Evolutionary conservation across 768 basidiomycete species (phyloP).

Genomic region (Pleurotus tuoliensis): DNA sequence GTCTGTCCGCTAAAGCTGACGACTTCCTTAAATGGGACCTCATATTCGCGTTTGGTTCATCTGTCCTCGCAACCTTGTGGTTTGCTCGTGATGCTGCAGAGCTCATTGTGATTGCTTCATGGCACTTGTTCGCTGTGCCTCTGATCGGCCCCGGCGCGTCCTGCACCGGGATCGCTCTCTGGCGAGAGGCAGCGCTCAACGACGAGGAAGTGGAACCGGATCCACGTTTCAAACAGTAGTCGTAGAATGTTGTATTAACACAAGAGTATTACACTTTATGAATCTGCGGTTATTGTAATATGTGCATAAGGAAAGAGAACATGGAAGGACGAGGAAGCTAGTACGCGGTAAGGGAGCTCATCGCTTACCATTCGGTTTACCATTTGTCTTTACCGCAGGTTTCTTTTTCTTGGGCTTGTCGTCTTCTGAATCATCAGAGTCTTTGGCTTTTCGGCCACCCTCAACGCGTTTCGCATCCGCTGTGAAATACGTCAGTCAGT

Average conservation of each 20-base stretch:
- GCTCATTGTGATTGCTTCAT: constrained; percentile 30
- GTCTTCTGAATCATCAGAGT: constrained; percentile 51
- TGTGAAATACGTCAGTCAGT: constrained; percentile 13
- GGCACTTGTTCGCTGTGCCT: constrained; percentile 39
- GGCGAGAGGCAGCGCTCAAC: constrained; percentile 36
- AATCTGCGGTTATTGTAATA: background rate
- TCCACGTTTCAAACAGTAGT: background rate
- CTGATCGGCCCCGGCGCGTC: constrained; percentile 51
- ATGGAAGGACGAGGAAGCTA: background rate
- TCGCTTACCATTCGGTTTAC: constrained; percentile 32
- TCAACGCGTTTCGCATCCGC: constrained; percentile 50
- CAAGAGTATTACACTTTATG: background rate
- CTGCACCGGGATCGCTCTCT: constrained; percentile 41
- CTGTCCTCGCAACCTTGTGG: constrained; percentile 46
- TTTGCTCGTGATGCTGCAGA: constrained; percentile 32
- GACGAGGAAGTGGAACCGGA: constrained; percentile 1
- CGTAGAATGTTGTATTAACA: background rate
- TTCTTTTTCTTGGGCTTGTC: constrained; percentile 45
- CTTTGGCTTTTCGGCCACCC: constrained; percentile 28
- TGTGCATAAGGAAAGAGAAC: constrained; percentile 7
- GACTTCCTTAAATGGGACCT: constrained; percentile 54
- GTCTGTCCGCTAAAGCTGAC: constrained; percentile 22
- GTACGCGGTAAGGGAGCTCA: constrained; percentile 11
- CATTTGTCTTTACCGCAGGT: constrained; percentile 27
- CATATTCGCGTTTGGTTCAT: constrained; percentile 33